These are phyloP conservation scores for Chytriomyces confervae DNA, from an alignment of 192 early-diverging fungal genomes.

Conservation along the genomic window DNA sequence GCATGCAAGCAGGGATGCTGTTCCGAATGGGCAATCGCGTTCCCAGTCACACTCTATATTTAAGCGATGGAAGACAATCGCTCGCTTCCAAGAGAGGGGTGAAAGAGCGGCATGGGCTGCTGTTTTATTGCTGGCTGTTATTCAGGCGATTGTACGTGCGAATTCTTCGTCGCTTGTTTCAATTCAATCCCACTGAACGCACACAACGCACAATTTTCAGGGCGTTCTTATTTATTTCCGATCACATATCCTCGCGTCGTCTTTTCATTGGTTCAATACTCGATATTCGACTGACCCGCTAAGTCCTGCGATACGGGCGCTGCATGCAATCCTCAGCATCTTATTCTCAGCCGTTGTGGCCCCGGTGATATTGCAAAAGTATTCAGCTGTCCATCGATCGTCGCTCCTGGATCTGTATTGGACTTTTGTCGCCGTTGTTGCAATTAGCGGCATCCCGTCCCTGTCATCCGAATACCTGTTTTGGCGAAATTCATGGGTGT, in stretches of 20 bases:
- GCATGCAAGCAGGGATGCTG: too few species aligned
- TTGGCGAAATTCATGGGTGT: neutral
- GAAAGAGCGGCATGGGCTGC: neutral
- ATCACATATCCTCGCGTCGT: slow-evolving; percentile 2
- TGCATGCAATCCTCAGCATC: neutral
- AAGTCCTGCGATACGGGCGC: neutral
- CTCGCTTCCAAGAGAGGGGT: neutral
- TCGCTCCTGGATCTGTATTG: neutral
- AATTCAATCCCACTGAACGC: too few species aligned
- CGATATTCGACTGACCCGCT: slow-evolving; percentile 5
- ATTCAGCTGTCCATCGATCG: neutral
- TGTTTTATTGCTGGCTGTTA: neutral
- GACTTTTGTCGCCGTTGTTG: neutral
- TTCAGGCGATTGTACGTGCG: neutral
- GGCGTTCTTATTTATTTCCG: neutral
- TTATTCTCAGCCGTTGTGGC: neutral
- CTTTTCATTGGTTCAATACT: slow-evolving; percentile 9
- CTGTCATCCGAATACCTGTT: neutral
- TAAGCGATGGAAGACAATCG: neutral
- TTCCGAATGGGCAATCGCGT: too few species aligned
- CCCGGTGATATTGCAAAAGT: neutral
- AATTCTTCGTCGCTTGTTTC: too few species aligned
- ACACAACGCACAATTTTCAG: too few species aligned
- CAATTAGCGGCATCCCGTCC: neutral
- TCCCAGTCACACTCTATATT: too few species aligned